phyloP scores from a whole-genome alignment of 1,139 yeast species.

The Kodamaea fungicola region DNA sequence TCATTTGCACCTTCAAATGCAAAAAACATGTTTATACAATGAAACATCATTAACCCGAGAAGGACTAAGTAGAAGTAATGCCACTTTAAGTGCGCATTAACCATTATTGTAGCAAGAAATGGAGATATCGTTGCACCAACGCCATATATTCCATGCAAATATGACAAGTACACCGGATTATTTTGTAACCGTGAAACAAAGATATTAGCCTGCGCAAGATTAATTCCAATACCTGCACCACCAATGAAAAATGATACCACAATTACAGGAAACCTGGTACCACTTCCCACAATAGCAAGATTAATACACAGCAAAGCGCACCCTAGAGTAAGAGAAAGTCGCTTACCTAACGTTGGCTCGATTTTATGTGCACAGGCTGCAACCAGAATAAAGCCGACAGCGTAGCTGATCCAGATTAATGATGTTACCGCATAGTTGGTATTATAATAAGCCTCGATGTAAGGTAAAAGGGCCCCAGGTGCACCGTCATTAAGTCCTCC shows the following conservation, averaged over 20 bases:
- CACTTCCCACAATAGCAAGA: constrained; percentile 40
- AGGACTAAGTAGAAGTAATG: constrained; percentile 49
- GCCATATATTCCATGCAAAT: constrained; percentile 60
- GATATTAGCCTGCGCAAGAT: constrained; percentile 55
- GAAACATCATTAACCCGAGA: constrained; percentile 33
- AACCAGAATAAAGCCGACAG: constrained; percentile 40
- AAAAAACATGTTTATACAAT: constrained; percentile 23
- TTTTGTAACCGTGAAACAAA: constrained; percentile 50
- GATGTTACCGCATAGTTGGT: constrained; percentile 40
- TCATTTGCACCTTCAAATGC: constrained; percentile 43
- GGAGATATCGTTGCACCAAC: constrained; percentile 64
- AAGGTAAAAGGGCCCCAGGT: constrained; percentile 47
- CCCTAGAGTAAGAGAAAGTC: constrained; percentile 35
- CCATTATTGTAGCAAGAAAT: constrained; percentile 52
- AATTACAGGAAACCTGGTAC: constrained; percentile 34
- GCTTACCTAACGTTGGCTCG: constrained; percentile 39
- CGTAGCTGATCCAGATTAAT: constrained; percentile 44
- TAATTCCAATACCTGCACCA: constrained; percentile 58
- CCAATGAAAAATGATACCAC: constrained; percentile 55
- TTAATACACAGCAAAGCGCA: constrained; percentile 31
- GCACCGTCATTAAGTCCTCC: constrained; percentile 43
- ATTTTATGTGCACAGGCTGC: constrained; percentile 39
- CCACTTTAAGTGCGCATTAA: constrained; percentile 49
- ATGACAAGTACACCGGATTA: constrained; percentile 48
- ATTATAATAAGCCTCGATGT: constrained; percentile 33